Base-by-base conservation (phyloP, 306 rosid genomes). In the Pueraria montana region DNA sequence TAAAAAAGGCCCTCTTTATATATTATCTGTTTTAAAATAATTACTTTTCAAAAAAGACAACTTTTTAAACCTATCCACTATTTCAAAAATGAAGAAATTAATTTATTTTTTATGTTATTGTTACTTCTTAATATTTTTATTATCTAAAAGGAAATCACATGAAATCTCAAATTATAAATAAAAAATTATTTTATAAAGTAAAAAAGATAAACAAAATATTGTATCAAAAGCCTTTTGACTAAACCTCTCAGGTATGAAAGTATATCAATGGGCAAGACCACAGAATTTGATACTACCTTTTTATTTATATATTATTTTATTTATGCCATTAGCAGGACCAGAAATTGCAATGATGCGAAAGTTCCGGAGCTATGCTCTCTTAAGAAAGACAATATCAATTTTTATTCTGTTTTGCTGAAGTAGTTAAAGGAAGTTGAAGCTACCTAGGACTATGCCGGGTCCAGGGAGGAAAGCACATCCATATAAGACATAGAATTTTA, bases 201-300 rank as follows among this genome's bases (percentile, higher is more conserved):
- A 40, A 72, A 70, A 70, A 24, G 27, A 32, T n/a, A 32, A 52
- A 11, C 2, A 30, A 34, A 72, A 32, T 36, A 21, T 56, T 1
- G 8, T 30, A 6, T 49, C 5, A 11, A 34, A 72, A 9, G 48
- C 53, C 11, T 13, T 67, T 67, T 79, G 69, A 68, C 83, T 6
- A 14, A 27, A 11, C 13, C 49, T 20, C 14, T 32, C 20, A 26
- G 2, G 16, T 26, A 40, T 66, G 13, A 11, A 67, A 52, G 68
- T 3, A 24, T 50, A 80, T 24, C 83, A 6, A 56, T 69, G 83
- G 83, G 77, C 78, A 58, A 69, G 78, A 71, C 70, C 77, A 27
- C 71, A 42, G 77, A 58, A 40, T 24, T 48, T 40, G 2, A 10
- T 11, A 26, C 8, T 11, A 26, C 8, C 7, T 34, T 34, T 32